These are phyloP conservation scores for Aspergillus terreus DNA, from an alignment of 2,329 filamentous ascomycete species.

Conservation along the genomic window DNA sequence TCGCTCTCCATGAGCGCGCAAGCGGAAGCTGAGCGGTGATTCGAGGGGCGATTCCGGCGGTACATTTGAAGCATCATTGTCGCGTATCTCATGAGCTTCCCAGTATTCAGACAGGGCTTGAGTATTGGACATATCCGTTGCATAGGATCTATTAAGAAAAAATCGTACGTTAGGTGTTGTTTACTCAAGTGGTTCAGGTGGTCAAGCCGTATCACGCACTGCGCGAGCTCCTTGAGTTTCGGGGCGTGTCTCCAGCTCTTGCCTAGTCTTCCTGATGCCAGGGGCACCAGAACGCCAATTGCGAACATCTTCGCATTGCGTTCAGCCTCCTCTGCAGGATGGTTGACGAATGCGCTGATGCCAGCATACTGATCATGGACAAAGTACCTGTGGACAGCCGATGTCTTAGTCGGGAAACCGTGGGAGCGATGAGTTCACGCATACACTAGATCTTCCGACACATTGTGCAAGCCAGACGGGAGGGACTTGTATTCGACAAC, in stretches of 20 bases:
- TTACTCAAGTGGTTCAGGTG: not conserved
- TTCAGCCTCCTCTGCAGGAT: conserved; percentile 70
- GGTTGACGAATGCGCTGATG: conserved; percentile 86
- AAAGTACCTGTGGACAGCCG: conserved; percentile 68
- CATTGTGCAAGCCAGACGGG: conserved; percentile 86
- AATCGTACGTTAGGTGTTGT: conserved; percentile 9
- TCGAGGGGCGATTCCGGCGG: conserved; percentile 48
- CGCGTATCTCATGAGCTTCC: conserved; percentile 48
- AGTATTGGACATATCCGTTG: conserved; percentile 61
- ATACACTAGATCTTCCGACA: conserved; percentile 73
- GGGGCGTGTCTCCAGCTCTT: conserved; percentile 86
- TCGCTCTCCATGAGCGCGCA: conserved; percentile 50
- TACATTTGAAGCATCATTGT: conserved; percentile 33
- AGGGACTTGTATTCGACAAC: conserved; percentile 95
- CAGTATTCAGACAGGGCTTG: conserved; percentile 74
- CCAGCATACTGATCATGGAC: conserved; percentile 81
- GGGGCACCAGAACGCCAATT: conserved; percentile 80
- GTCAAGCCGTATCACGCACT: conserved; percentile 43
- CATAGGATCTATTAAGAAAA: conserved; percentile 47
- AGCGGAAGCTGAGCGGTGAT: conserved; percentile 49
- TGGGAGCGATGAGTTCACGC: conserved; percentile 5
- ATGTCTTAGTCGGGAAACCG: conserved; percentile 8
- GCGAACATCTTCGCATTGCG: conserved; percentile 91
- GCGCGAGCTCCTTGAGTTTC: conserved; percentile 68
- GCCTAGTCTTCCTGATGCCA: conserved; percentile 80